Evolutionary conservation across 306 rosid species (phyloP), one percentile per base, ranked within the genome.

Genomic region (Geum urbanum): DNA sequence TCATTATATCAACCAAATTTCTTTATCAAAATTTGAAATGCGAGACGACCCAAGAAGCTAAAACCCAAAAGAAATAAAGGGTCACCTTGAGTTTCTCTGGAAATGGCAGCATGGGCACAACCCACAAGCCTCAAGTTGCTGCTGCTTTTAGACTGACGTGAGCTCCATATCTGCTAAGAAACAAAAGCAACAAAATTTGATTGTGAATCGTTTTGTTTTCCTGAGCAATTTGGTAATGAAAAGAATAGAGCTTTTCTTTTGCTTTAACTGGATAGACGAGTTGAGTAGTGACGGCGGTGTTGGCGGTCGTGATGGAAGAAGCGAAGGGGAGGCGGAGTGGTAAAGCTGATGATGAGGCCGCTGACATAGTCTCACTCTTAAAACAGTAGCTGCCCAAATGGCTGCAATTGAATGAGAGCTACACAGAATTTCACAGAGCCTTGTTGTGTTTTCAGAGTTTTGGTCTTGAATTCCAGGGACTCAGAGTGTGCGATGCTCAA

Each of bases 101-200:
- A 70, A 74, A 79, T 63, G 47, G 86, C 81, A 62, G 91, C 83
- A 63, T 58, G 78, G 58, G 82, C 80, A 66, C 72, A 73, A 72
- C 78, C 70, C 78, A 75, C 79, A 13, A 83, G 66, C 77, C 84
- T 75, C 65, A 74, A 69, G 54, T 74, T 72, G 72, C 66, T 71
- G 54, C 74, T 72, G 72, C 66, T 71, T 45, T 71, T 61, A 65
- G 70, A 74, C 46, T 72, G 10, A 40, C 78, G 74, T 8, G 73
- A 74, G 73, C 75, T 72, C 56, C 54, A 56, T 58, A 63, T 22
- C 81, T 78, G 79, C 32, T 27, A 27, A 1, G 2, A 27, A 27
- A 27, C 1, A 27, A 1, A 27, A 1, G 39, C 11, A 37, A 65
- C 45, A 45, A 40, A 54, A 2, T 37, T 58, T 51, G 8, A 13